These are phyloP conservation scores for Phytophthora brassicae DNA, from an alignment of 352 stramenopile genomes.

Conservation along the genomic window DNA sequence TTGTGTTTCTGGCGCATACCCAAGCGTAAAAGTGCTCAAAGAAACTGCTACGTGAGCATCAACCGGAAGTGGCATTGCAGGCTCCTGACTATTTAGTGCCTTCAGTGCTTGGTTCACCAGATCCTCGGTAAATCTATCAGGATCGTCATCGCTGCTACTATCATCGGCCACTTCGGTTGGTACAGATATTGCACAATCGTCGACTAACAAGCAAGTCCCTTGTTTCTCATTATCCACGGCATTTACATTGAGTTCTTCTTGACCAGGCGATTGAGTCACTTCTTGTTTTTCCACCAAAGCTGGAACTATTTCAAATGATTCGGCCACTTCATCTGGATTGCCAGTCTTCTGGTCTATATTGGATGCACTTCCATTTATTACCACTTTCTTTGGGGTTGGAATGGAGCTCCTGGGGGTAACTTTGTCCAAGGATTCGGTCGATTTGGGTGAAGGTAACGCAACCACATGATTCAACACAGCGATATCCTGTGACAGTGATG, in stretches of 20 bases:
- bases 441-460: not conserved
- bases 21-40: constrained; percentile 13
- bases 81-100: constrained; percentile 35
- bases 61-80: constrained; percentile 4
- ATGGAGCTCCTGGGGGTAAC: not conserved
- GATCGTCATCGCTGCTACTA: constrained; percentile 5
- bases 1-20: constrained; percentile 2
- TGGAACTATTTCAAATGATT: not conserved
- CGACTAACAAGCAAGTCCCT: not conserved
- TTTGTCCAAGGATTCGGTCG: not conserved
- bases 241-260: not conserved
- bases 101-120: constrained; percentile 31
- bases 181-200: not conserved
- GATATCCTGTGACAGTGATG: not conserved
- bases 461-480: not conserved
- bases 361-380: not conserved
- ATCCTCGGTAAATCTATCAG: constrained; percentile 11
- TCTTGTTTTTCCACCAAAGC: not conserved
- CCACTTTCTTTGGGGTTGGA: not conserved
- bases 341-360: not conserved
- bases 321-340: not conserved
- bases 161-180: not conserved
- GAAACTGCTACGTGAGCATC: constrained; percentile 11
- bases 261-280: not conserved
- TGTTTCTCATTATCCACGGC: not conserved